Evolutionary conservation across 2,329 filamentous ascomycete genomes (phyloP).

Genomic region (Albifimbria verrucaria): DNA sequence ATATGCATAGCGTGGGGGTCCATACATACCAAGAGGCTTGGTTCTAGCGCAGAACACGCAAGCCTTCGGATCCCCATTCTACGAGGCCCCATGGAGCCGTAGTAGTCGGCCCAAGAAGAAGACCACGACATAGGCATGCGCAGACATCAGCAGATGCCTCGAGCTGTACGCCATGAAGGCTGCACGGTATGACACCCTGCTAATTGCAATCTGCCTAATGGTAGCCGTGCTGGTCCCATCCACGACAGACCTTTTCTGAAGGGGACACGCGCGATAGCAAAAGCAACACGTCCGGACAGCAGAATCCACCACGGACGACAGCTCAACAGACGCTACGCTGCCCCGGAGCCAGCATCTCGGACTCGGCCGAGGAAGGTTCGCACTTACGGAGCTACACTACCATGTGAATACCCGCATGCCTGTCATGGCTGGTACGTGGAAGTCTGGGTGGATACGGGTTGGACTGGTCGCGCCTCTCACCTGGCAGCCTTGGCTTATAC

Average conservation of each 20-base stretch:
- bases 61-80: too few species aligned
- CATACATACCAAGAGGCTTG: too few species aligned
- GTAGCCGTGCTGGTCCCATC: not conserved
- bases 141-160: too few species aligned
- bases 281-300: constrained; percentile 35
- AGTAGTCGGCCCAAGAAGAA: too few species aligned
- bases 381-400: not conserved
- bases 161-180: too few species aligned
- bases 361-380: constrained; percentile 49
- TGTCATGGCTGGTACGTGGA: not conserved
- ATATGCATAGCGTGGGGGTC: too few species aligned
- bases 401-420: not conserved
- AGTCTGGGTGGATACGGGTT: not conserved
- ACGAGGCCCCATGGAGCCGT: too few species aligned
- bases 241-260: constrained; percentile 42
- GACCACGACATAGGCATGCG: too few species aligned
- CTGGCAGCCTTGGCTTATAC: not conserved
- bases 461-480: not conserved
- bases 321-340: constrained; percentile 45
- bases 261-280: constrained; percentile 58
- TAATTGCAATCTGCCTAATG: too few species aligned
- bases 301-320: constrained; percentile 7
- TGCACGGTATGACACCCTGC: too few species aligned
- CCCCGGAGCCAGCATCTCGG: constrained; percentile 56
- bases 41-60: too few species aligned